Evolutionary conservation across 139 green algal species (phyloP), one percentile per base, ranked within the genome.

Genomic region (Ulvella scutata): DNA sequence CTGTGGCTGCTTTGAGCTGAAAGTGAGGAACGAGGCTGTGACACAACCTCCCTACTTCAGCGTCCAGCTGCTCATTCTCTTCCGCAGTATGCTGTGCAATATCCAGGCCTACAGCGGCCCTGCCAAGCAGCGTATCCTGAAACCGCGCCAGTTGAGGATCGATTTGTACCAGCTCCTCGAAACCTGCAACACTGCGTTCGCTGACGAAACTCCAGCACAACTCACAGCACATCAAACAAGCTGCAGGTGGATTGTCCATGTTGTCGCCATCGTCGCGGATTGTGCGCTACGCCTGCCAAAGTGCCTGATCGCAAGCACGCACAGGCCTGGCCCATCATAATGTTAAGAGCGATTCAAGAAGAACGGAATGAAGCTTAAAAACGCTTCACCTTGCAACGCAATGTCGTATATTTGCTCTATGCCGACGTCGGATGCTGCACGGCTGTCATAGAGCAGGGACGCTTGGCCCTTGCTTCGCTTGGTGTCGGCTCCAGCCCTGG

Each of bases 391-490:
- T 76, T 86, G 37, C 3, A 83, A 3, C 4, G 73, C 85, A 2
- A 85, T 75, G 3, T 78, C 67, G 34, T 88, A 83, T 4, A 89
- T 78, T 2, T 72, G 80, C n/a, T 88, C 76, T 3, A 89, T 33
- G 43, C 86, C 87, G 39, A 91, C 60, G 73, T 90, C 85, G 28
- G 85, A 82, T 6, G 88, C 88, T 37, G 90, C 82, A 35, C 81
- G 79, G 6, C 77, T 40, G 2, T 77, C 74, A 74, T 85, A 90
- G 20, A 93, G 74, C 59, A 93, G 75, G 13, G 82, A 89, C 3
- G 88, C 73, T 62, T 88, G 88, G n/a, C 78, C 85, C 39, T 62
- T 75, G 33, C 43, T 37, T 21, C 43, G 36, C 23, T 62, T 60
- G 62, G 61, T 67, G 37, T 73, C 38, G 33, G 51, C 37, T 37